A percentile compares a stretch with the other conserved stretches of the same genome.
phyloP scores from a whole-genome alignment of 1,139 yeast genomes.

The Kazachstania sp. region DNA sequence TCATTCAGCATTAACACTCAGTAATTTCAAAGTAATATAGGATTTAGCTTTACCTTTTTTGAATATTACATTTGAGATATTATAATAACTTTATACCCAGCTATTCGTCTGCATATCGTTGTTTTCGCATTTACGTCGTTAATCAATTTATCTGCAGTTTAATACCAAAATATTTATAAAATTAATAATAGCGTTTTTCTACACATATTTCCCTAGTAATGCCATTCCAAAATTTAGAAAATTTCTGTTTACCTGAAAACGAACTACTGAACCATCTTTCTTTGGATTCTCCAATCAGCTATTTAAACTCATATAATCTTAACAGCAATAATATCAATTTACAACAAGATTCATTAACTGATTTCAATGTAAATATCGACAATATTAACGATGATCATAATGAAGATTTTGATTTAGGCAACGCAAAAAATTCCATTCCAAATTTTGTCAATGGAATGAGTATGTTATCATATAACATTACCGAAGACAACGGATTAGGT shows the following conservation, averaged over 20 bases:
- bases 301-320: slow-evolving; percentile 1
- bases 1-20: no score
- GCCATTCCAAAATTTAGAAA: slow-evolving; percentile 6
- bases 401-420: neutral
- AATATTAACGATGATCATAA: neutral
- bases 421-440: neutral
- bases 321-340: slow-evolving; percentile 1
- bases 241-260: slow-evolving; percentile 2
- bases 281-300: slow-evolving; percentile 1
- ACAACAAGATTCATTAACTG: neutral
- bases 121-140: no score
- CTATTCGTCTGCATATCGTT: no score
- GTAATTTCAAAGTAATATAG: no score
- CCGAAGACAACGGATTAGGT: neutral
- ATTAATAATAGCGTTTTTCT: no score
- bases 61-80: no score
- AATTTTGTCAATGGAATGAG: neutral
- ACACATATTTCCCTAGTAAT: neutral
- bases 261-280: neutral
- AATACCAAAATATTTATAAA: no score
- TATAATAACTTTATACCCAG: no score
- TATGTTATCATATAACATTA: neutral
- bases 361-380: no score
- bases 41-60: no score
- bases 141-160: no score